phyloP scores from a whole-genome alignment of 2,329 filamentous ascomycete genomes.

The Gliomastix tumulicola region DNA sequence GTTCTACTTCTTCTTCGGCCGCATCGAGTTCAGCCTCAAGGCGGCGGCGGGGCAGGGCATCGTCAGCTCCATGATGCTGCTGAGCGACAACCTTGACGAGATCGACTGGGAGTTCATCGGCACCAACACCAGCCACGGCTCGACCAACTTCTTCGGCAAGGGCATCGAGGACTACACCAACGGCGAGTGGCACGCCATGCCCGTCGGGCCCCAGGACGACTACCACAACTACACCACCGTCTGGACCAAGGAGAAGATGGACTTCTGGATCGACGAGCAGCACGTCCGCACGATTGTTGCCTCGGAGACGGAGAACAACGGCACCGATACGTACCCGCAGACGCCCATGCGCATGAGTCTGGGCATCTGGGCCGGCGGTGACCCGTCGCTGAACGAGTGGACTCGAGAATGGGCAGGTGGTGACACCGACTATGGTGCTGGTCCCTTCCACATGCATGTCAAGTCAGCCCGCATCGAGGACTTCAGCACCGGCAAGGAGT shows the following conservation, averaged over 20 bases:
- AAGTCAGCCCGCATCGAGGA: conserved; percentile 50
- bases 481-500: conserved; percentile 56
- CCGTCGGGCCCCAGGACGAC: conserved; percentile 45
- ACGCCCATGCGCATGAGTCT: conserved; percentile 67
- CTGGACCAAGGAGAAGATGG: conserved; percentile 61
- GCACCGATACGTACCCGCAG: conserved; percentile 62
- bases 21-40: conserved; percentile 71
- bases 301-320: conserved; percentile 41
- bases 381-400: conserved; percentile 44
- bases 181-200: conserved; percentile 49
- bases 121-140: conserved; percentile 51
- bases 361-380: conserved; percentile 59
- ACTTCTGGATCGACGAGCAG: conserved; percentile 64
- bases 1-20: conserved; percentile 83
- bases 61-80: conserved; percentile 74
- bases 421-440: conserved; percentile 55
- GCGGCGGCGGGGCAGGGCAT: conserved; percentile 69
- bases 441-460: conserved; percentile 69
- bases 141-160: conserved; percentile 78
- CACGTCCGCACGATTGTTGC: conserved; percentile 55
- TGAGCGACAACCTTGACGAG: conserved; percentile 80
- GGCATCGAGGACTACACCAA: conserved; percentile 58
- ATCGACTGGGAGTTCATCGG: conserved; percentile 84
- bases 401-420: conserved; percentile 68
- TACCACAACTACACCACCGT: conserved; percentile 72